Percentiles rank a stretch among this genome's conserved stretches.
Evolutionary conservation across 2,329 filamentous ascomycete species (phyloP).

Genomic region (Verticillium dahliae): DNA sequence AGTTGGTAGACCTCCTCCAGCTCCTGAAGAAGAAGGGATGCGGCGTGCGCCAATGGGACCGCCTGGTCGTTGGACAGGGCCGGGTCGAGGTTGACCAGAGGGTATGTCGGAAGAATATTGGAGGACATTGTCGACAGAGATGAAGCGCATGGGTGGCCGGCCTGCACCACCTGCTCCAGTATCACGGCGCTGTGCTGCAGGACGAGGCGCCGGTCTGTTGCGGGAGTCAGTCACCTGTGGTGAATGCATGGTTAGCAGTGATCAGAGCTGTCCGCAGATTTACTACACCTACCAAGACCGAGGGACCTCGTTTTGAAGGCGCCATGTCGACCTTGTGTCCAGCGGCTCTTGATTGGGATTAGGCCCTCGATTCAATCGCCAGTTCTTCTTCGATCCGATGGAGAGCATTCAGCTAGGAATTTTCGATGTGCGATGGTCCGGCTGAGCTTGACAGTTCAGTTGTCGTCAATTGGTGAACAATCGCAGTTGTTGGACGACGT

Average conservation of each 20-base stretch:
- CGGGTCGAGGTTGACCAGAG: constrained; percentile 79
- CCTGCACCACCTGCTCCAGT: constrained; percentile 20
- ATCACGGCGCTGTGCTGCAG: constrained; percentile 24
- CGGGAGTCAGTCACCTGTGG: constrained; percentile 29
- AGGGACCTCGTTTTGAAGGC: constrained; percentile 49
- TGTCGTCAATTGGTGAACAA: neutral
- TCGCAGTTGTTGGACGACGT: neutral
- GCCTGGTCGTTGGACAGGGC: constrained; percentile 47
- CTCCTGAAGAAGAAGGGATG: constrained; percentile 12
- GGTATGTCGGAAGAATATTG: constrained; percentile 93
- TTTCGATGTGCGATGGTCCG: neutral
- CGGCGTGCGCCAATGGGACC: constrained; percentile 30
- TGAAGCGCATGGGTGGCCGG: constrained; percentile 59
- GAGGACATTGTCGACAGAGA: constrained; percentile 90
- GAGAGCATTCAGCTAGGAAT: neutral
- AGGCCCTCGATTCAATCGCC: neutral
- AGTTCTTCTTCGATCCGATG: neutral
- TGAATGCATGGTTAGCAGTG: constrained; percentile 11
- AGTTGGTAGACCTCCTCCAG: constrained; percentile 13
- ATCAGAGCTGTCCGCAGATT: neutral
- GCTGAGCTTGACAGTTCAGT: neutral
- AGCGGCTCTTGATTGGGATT: neutral
- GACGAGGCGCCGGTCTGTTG: constrained; percentile 25
- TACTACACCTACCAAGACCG: constrained; percentile 44
- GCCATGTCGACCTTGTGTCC: constrained; percentile 23